A percentile compares a stretch with the other conserved stretches of the same genome.
These are phyloP conservation scores for Euphrasia confusa DNA, from an alignment of 257 asterid species.

Conservation along the genomic window DNA sequence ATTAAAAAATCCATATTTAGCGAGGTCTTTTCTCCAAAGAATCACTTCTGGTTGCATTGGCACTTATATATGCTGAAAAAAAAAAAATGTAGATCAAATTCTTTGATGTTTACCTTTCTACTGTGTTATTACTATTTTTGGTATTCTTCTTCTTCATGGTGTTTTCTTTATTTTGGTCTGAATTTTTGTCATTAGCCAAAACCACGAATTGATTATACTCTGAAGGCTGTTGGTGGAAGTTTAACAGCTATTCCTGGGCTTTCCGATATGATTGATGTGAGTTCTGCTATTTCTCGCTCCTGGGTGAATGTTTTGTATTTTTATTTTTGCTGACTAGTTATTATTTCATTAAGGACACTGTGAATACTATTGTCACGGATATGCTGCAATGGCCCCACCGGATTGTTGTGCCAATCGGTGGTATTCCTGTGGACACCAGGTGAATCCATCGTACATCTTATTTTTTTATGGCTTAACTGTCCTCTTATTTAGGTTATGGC, in stretches of 20 bases:
- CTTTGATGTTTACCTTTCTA: no score
- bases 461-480: slow-evolving; percentile 14
- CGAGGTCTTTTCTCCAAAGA: no score
- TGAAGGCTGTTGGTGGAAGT: slow-evolving; percentile 99
- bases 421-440: slow-evolving; percentile 78
- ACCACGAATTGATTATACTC: slow-evolving; percentile 85
- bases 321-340: slow-evolving; percentile 27
- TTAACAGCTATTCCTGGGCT: slow-evolving; percentile 92
- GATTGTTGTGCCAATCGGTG: slow-evolving; percentile 96
- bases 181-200: slow-evolving; percentile 51
- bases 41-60: no score
- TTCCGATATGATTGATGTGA: slow-evolving; percentile 95
- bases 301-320: slow-evolving; percentile 7
- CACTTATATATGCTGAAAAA: no score
- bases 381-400: slow-evolving; percentile 99
- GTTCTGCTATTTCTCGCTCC: slow-evolving; percentile 25
- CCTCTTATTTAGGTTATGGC: slow-evolving; percentile 6
- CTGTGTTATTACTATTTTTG: background rate
- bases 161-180: background rate
- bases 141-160: background rate
- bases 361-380: slow-evolving; percentile 70
- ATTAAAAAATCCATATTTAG: no score
- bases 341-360: slow-evolving; percentile 62
- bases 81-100: no score
- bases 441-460: slow-evolving; percentile 25